A percentile compares a stretch with the other conserved stretches of the same genome.
Conservation (phyloP, 73 alveolate species). For the Durusdinium trenchii region DNA sequence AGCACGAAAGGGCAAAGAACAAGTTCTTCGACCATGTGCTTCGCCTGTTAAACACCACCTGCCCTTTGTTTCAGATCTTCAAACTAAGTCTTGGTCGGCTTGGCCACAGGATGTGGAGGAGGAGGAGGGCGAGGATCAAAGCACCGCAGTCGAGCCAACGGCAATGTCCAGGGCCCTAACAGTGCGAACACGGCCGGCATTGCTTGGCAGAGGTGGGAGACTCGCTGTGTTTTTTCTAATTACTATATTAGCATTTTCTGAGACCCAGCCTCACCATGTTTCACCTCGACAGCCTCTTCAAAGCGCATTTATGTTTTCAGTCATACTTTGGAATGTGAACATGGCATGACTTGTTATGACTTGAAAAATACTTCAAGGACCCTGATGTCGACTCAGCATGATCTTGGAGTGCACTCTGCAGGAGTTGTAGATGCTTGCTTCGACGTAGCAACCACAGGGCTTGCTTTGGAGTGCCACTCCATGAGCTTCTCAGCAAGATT, state of each 20-base stretch:
- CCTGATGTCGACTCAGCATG: too few species aligned
- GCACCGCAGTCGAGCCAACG: background rate
- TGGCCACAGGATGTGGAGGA: background rate
- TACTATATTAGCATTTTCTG: too few species aligned
- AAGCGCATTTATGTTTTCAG: too few species aligned
- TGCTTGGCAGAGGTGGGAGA: conserved; percentile 12
- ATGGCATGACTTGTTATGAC: too few species aligned
- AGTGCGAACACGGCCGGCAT: background rate
- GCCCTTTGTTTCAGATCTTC: background rate
- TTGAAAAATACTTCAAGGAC: too few species aligned
- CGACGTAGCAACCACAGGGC: conserved; percentile 68
- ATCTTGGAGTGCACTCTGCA: too few species aligned
- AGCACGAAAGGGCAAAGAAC: background rate
- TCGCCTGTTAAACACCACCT: background rate
- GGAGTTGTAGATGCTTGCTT: conserved; percentile 8
- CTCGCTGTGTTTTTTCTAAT: background rate
- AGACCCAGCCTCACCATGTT: too few species aligned
- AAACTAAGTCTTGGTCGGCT: too few species aligned
- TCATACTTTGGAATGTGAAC: too few species aligned
- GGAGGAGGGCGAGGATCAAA: conserved; percentile 6
- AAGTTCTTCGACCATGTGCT: background rate
- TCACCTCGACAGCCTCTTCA: too few species aligned
- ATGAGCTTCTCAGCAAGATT: background rate
- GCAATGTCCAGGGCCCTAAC: background rate
- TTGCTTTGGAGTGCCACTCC: conserved; percentile 37